phyloP scores from a whole-genome alignment of 2,329 filamentous ascomycete species.

The Cladosporium sp. region DNA sequence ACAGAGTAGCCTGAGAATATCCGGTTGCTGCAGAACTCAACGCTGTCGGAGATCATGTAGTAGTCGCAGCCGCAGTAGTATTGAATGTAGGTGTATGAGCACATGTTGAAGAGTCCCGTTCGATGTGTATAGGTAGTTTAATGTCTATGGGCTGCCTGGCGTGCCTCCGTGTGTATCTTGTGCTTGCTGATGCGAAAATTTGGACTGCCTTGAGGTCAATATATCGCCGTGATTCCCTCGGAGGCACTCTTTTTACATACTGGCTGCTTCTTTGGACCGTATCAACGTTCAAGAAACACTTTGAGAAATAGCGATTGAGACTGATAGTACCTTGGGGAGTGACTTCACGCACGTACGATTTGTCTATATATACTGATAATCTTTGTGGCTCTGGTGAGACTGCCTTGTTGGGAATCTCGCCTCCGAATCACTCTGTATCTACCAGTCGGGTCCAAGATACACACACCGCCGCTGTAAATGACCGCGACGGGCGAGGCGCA shows the following conservation, averaged over 20 bases:
- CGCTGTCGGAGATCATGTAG: constrained; percentile 44
- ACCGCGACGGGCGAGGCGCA: not conserved
- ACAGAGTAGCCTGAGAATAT: constrained; percentile 44
- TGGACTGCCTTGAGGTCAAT: not conserved
- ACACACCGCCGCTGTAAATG: not conserved
- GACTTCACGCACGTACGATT: not conserved
- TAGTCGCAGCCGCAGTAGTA: constrained; percentile 48
- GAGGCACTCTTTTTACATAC: not conserved
- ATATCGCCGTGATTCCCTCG: not conserved
- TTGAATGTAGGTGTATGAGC: constrained; percentile 44
- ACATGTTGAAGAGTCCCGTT: constrained; percentile 31
- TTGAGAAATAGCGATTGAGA: not conserved
- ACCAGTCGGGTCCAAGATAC: not conserved
- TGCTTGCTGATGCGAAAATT: no score
- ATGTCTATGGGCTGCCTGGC: not conserved
- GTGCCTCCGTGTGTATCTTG: no score
- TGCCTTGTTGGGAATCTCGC: not conserved
- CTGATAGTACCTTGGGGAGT: not conserved
- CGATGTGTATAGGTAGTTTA: not conserved
- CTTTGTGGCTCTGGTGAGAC: not conserved
- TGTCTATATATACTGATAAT: not conserved
- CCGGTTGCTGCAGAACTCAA: constrained; percentile 43
- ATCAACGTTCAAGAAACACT: no score
- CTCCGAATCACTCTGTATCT: not conserved
- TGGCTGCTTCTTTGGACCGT: not conserved